Percentiles rank a stretch among this genome's conserved stretches.
phyloP scores from a whole-genome alignment of 352 stramenopile species.

The Phytophthora sp. region DNA sequence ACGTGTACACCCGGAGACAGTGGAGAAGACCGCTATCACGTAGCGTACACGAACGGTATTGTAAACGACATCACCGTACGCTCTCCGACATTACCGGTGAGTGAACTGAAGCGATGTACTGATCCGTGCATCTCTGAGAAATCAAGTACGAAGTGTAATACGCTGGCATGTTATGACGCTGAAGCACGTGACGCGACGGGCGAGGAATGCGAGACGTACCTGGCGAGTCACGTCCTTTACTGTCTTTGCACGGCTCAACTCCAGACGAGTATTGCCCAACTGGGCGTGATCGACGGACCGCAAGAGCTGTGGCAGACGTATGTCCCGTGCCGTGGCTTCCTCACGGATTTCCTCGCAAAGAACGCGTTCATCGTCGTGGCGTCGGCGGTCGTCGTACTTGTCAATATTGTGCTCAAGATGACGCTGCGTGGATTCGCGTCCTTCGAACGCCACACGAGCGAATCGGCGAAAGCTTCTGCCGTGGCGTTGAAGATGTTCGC shows the following conservation, averaged over 20 bases:
- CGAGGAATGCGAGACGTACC: constrained; percentile 64
- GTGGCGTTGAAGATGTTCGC: constrained; percentile 83
- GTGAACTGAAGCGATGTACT: constrained; percentile 44
- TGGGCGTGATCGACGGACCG: constrained; percentile 62
- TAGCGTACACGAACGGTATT: constrained; percentile 73
- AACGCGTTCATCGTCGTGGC: constrained; percentile 76
- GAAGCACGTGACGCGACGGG: constrained; percentile 37
- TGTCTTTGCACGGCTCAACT: constrained; percentile 75
- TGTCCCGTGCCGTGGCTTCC: constrained; percentile 65
- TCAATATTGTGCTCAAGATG: constrained; percentile 78
- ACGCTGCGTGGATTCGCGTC: constrained; percentile 70
- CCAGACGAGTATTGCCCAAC: constrained; percentile 44
- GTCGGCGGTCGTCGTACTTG: constrained; percentile 69
- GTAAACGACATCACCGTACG: constrained; percentile 36
- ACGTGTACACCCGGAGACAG: constrained; percentile 39
- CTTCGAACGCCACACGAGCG: constrained; percentile 83
- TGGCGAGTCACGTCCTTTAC: constrained; percentile 65
- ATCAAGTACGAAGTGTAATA: constrained; percentile 56
- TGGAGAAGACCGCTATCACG: constrained; percentile 50
- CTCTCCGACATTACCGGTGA: constrained; percentile 6
- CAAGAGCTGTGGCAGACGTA: constrained; percentile 60
- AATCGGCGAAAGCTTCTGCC: constrained; percentile 77
- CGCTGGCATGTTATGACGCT: constrained; percentile 71
- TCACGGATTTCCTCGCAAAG: constrained; percentile 68
- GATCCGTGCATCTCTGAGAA: constrained; percentile 71